Base-by-base conservation (phyloP, 768 basidiomycete species). In the Pleurotus cornucopiae region DNA sequence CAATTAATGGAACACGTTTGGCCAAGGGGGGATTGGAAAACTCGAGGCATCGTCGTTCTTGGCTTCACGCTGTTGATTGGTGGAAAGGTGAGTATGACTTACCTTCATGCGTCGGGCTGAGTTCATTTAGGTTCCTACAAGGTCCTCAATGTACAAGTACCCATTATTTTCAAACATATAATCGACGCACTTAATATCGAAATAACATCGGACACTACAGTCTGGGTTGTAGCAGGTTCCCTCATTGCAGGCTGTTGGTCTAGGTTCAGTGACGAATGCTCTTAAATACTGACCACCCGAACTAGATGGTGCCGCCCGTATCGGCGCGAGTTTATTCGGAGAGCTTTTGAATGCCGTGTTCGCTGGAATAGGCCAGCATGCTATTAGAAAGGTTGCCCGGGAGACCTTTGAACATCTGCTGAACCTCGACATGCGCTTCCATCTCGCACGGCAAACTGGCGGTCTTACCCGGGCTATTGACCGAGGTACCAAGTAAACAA, bases 111-210 rank as follows among this genome's bases (percentile, higher is more conserved):
- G 51, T 7, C 20, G 39, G 13, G 11, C 40, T 56, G 25, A 43
- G 20, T 16, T 37, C 38, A 18, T 43, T 47, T 2, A 23, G 40
- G 40, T 44, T 51, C n/a, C 6, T 49, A 26, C 55, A 94, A 34
- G 94, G 72, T 97, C 44, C 73, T 98, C 56, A 99, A 98, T 67
- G 97, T 99, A 0, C 96, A 98, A 78, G 95, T 99, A n/a, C 97
- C 97, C 0, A 82, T 92, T 61, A 74, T 98, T 58, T 99, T 99
- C 82, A 98, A 98, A 71, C 71, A 79, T 23, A 82, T 99, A 43
- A 85, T 99, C 52, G 96, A 99, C 67, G 71, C 90, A 1, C 76
- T 99, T 59, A 97, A 98, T 64, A 76, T 98, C 30, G 85, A 89
- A 23, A 76, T 97, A 34, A 82, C 87, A 11, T 71, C 84, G 11